Evolutionary conservation across 1,284 basidiomycete species (phyloP), one percentile per base, ranked within the genome.

Genomic region (Malassezia sympodialis): DNA sequence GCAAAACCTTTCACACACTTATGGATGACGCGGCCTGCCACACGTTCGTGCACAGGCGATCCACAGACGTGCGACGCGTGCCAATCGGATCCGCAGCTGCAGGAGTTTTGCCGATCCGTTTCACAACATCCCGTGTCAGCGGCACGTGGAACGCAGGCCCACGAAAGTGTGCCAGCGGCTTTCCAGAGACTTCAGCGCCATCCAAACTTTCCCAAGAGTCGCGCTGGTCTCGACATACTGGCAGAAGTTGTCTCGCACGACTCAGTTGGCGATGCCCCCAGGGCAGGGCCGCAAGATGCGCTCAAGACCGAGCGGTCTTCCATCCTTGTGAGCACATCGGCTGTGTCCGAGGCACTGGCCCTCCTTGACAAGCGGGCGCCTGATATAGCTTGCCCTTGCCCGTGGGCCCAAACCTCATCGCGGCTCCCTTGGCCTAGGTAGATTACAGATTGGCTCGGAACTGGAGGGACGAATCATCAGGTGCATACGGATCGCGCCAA

Each of bases 101-200:
- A 28, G 17, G 27, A 41, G 12, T 57, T 57, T 32, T 57, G 50
- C 46, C 39, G 44, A 7, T 44, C 43, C 5, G 40, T 57, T 5
- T 23, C 49, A 2, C 47, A 41, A 8, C 30, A 21, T 12, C 54
- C 49, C 17, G 32, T 34, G 21, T 50, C 53, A 8, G 43, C 48
- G 31, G 41, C 50, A 48, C 53, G 48, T 8, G 19, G 47, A 11
- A n/a, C 15, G 34, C 17, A 37, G 5, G 28, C 39, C 15, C 21
- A 17, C 11, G 66, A 68, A 34, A 67, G 60, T 6, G 62, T 72
- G 23, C 67, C 72, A 4, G 56, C 60, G 4, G 72, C 69, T 6
- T 73, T 66, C 56, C 54, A 56, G 24, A 62, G 66, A 45, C 66
- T 73, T 10, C 68, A 69, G 14, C 58, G 58, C n/a, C 72, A 73